Base-by-base conservation (phyloP, 1,284 basidiomycete species). In the Mycena sp. region DNA sequence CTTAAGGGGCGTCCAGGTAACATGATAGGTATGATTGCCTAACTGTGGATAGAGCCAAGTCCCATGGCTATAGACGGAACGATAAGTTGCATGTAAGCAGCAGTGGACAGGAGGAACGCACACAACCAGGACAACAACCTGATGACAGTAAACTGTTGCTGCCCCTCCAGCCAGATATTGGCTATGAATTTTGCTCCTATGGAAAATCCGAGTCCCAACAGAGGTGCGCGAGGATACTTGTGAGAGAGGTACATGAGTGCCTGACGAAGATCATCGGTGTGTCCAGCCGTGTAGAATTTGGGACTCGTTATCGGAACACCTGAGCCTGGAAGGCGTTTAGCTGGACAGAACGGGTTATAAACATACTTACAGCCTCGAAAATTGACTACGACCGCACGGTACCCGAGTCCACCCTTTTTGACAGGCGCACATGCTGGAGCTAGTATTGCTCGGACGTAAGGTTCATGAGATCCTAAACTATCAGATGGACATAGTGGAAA, bases 131-230 rank as follows among this genome's bases (percentile, higher is more conserved):
- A 21, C 88, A 88, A 74, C 91, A 89, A 28, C 86, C 95, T 0
- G 90, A 87, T 49, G 81, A 82, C 19, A 99, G 78, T n/a, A 94
- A 86, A 64, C 90, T 92, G 11, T 80, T 72, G 16, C 85, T 82
- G 11, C 92, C 92, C 73, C 92, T 77, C 98, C 91, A 10, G 93
- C 95, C 48, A 97, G 80, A 77, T 98, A 98, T 67, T 87, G 19
- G 93, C 90, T 69, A 99, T 80, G 41, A 99, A 90, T 71, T 94
- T 94, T 37, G 43, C 51, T 30, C 44, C 58, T 6, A 55, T 61
- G 3, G 95, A 98, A 80, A 98, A 99, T 7, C 95, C 95, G 25
- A 98, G 79, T 12, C 94, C 97, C 29, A 96, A 79, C 41, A 98
- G 80, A 11, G 91, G 92, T 0, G 95, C 94, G 26, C 85, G 78